These are phyloP conservation scores for Penicillium oxalicum DNA, from an alignment of 2,329 filamentous ascomycete genomes.

Conservation along the genomic window DNA sequence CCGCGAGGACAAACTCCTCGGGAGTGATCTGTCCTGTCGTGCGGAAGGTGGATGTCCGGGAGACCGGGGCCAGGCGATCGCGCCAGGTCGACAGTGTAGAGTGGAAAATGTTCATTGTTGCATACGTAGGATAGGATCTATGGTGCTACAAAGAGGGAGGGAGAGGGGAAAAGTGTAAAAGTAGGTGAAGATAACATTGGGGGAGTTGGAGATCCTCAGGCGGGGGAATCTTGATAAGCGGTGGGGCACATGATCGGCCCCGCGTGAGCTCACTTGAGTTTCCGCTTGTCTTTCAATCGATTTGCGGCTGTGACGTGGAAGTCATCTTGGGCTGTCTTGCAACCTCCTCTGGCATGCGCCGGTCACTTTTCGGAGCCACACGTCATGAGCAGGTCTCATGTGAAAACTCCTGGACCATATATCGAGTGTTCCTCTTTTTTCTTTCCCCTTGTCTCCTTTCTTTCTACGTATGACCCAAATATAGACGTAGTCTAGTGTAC, in stretches of 20 bases:
- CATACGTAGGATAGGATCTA: constrained; percentile 1
- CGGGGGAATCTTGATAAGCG: constrained; percentile 20
- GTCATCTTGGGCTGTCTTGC: not conserved
- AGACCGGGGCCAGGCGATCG: constrained; percentile 83
- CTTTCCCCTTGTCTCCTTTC: too few relatives aligned
- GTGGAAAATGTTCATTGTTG: constrained; percentile 78
- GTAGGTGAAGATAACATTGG: not conserved
- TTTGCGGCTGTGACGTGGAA: not conserved
- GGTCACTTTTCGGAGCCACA: too few relatives aligned
- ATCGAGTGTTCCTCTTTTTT: not conserved
- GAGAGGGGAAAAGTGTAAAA: not conserved
- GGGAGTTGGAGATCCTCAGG: constrained; percentile 3
- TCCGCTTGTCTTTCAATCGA: not conserved
- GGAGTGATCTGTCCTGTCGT: constrained; percentile 92
- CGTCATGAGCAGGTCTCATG: too few relatives aligned
- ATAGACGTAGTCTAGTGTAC: too few relatives aligned
- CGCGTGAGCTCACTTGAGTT: constrained; percentile 16
- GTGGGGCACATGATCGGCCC: constrained; percentile 26
- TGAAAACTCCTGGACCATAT: too few relatives aligned
- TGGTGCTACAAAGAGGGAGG: constrained; percentile 9
- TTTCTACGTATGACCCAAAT: too few relatives aligned
- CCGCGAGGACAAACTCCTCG: constrained; percentile 90
- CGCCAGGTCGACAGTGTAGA: constrained; percentile 88
- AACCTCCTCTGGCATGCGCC: too few relatives aligned
- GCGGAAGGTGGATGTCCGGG: constrained; percentile 87